Conservation (phyloP, 805 yeast genomes). For the Cephaloascus fragrans region DNA sequence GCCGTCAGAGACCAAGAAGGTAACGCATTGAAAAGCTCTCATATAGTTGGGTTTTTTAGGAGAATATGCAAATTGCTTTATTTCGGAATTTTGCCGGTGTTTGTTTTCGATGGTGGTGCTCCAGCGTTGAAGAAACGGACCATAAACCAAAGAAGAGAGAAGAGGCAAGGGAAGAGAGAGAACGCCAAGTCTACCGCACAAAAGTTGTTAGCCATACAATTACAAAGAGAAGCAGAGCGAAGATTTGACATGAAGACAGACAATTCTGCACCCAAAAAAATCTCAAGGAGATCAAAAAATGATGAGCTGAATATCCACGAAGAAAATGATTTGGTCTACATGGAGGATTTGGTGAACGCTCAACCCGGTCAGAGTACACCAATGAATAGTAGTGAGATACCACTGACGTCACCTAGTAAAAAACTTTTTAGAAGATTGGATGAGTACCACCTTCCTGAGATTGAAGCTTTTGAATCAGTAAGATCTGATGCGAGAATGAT, state of each 20-base stretch:
- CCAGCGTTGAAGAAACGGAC: slow-evolving; percentile 77
- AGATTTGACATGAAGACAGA: slow-evolving; percentile 2
- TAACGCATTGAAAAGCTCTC: slow-evolving; percentile 65
- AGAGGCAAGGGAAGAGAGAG: slow-evolving; percentile 66
- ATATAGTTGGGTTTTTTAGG: slow-evolving; percentile 91
- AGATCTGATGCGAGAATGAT: slow-evolving; percentile 63
- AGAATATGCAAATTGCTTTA: slow-evolving; percentile 84
- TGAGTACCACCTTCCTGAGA: slow-evolving; percentile 77
- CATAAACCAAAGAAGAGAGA: slow-evolving; percentile 59
- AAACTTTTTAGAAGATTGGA: slow-evolving; percentile 46
- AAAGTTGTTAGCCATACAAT: slow-evolving; percentile 66
- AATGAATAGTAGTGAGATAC: neutral
- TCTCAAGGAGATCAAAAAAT: neutral
- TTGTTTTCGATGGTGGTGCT: slow-evolving; percentile 94
- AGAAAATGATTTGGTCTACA: slow-evolving; percentile 6
- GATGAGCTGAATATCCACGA: neutral
- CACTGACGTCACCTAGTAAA: slow-evolving; percentile 1
- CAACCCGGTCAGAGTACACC: slow-evolving; percentile 6
- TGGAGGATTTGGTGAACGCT: slow-evolving; percentile 17
- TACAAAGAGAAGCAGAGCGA: slow-evolving; percentile 45
- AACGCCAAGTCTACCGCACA: slow-evolving; percentile 70
- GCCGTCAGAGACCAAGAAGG: slow-evolving; percentile 89
- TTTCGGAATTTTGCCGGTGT: slow-evolving; percentile 81
- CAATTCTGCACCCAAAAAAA: neutral
- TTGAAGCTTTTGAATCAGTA: slow-evolving; percentile 44